Evolutionary conservation across 179 eudicot species (phyloP), one percentile per base, ranked within the genome.

Genomic region (Drosera spatulata): DNA sequence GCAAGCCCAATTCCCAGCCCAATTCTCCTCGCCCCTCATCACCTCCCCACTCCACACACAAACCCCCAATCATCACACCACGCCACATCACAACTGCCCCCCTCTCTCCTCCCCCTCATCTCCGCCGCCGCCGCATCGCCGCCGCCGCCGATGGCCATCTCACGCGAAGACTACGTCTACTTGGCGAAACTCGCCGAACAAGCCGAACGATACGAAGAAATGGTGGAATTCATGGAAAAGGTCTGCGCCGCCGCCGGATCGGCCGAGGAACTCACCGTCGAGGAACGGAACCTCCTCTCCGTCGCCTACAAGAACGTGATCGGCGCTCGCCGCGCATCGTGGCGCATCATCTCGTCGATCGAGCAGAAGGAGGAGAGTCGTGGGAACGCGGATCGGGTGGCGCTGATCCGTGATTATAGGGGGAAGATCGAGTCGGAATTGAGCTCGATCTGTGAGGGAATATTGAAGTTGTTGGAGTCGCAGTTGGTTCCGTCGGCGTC

Each of bases 321-420:
- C 41, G 81, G 81, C 38, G 81, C 77, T 5, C 61, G 81, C 59
- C 70, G 81, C 72, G 81, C 81, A n/a, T 77, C 81, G 0, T 77
- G 81, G 81, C 73, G 81, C 70, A 77, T 77, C 50, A 69, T 77
- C 39, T 77, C 81, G 13, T 77, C 81, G 0, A 73, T 77, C 22
- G 81, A 77, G 56, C 81, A 77, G 48, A 77, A 77, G 70, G 81
- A 77, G 73, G 81, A 77, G 39, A 73, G 81, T 49, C 66, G 71
- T 55, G 77, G 81, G 12, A 77, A 77, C 14, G 72, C 70, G 39
- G 81, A 69, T 55, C 81, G 73, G 40, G 75, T 77, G 39, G 55
- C 72, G 2, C 57, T 66, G 6, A 77, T 77, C 43, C 73, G 73
- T 64, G 73, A 69, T 41, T 77, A 77, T 41, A 63, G 72, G 64